These are phyloP conservation scores for Glycine soja DNA, from an alignment of 306 rosid genomes.

Conservation along the genomic window DNA sequence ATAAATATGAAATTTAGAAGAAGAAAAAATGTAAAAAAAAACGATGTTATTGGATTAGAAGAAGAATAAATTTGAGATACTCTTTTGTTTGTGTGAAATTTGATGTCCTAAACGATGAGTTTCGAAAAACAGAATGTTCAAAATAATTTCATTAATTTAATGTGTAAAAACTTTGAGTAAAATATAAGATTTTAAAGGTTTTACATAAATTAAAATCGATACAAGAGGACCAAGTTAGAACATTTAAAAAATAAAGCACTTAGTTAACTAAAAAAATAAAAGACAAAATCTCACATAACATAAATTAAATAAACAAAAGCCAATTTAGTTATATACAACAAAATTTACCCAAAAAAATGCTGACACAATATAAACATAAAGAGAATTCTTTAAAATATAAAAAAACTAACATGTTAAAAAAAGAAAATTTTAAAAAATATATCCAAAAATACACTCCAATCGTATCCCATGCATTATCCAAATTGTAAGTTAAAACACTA, in stretches of 20 bases:
- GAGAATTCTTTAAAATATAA: no score
- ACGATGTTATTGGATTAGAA: background rate
- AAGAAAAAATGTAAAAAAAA: background rate
- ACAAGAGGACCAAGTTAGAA: no score
- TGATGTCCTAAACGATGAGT: no score
- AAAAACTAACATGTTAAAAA: background rate
- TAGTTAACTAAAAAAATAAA: background rate
- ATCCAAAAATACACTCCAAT: background rate
- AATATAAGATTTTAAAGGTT: background rate
- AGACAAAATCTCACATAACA: background rate
- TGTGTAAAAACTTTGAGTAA: no score
- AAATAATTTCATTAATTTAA: no score
- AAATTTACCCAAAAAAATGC: background rate
- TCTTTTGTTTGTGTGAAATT: no score
- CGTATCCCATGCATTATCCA: no score
- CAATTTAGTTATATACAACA: background rate
- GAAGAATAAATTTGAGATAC: no score
- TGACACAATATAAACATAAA: background rate
- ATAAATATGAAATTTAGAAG: no score
- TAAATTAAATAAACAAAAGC: background rate
- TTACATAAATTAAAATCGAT: background rate
- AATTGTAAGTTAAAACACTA: background rate
- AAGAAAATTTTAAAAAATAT: background rate
- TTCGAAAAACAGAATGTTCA: no score
- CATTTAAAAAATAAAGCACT: background rate